These are phyloP conservation scores for Lithohypha guttulata DNA, from an alignment of 2,329 filamentous ascomycete species.

Conservation along the genomic window DNA sequence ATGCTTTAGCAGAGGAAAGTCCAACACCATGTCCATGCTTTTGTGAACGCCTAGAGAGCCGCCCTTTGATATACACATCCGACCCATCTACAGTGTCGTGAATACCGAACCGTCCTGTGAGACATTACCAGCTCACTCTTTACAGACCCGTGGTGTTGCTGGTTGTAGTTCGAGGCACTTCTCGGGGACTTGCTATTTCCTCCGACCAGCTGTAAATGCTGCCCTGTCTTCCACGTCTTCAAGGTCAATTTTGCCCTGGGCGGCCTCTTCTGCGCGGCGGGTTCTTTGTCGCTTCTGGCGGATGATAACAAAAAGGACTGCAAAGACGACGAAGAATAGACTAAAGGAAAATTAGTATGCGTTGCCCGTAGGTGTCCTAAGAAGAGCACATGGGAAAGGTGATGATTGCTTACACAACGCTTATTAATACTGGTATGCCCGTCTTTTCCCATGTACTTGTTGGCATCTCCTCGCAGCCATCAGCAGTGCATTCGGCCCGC, in stretches of 20 bases:
- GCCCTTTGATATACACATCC: no score
- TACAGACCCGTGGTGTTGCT: background rate
- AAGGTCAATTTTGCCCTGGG: constrained; percentile 1
- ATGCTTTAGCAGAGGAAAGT: no score
- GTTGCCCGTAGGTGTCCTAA: background rate
- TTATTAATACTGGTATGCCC: constrained; percentile 2
- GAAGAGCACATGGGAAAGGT: background rate
- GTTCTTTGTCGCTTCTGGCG: constrained; percentile 1
- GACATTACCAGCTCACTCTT: background rate
- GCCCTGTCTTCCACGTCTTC: constrained; percentile 9
- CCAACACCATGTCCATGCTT: no score
- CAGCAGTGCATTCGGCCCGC: background rate
- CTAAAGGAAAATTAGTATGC: background rate
- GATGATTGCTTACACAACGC: background rate
- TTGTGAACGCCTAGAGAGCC: no score
- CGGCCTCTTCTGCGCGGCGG: background rate
- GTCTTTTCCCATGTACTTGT: constrained; percentile 5
- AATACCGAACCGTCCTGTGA: no score
- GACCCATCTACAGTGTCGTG: no score
- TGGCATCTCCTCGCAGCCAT: constrained; percentile 4
- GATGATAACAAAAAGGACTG: constrained; percentile 2
- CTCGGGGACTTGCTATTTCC: background rate
- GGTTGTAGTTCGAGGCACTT: background rate
- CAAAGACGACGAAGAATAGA: constrained; percentile 3
- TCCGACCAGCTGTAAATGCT: constrained; percentile 3